Conservation (phyloP, 805 yeast species). For the Kockiozyma suomiensis region DNA sequence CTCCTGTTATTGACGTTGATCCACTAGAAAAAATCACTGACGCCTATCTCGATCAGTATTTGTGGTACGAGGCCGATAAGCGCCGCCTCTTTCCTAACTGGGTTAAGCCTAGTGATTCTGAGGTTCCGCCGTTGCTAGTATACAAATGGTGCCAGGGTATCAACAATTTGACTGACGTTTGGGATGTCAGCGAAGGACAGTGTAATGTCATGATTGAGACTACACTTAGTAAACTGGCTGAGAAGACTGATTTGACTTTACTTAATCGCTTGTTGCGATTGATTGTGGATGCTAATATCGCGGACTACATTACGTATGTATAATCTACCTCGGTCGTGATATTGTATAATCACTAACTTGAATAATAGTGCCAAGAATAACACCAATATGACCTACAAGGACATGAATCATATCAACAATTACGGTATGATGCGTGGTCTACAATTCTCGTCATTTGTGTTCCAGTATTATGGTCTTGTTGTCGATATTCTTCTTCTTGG, state of each 20-base stretch:
- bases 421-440: conserved; percentile 86
- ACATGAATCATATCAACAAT: conserved; percentile 91
- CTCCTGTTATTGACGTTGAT: conserved; percentile 86
- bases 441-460: conserved; percentile 85
- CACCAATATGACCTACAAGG: conserved; percentile 78
- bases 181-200: conserved; percentile 78
- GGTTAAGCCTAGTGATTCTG: conserved; percentile 94
- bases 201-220: conserved; percentile 85
- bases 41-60: conserved; percentile 90
- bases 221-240: conserved; percentile 66
- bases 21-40: conserved; percentile 95
- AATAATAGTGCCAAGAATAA: conserved; percentile 86
- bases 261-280: conserved; percentile 78
- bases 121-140: conserved; percentile 86
- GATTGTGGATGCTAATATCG: conserved; percentile 84
- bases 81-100: conserved; percentile 89
- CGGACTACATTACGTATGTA: conserved; percentile 71
- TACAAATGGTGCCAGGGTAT: conserved; percentile 95
- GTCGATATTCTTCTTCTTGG: conserved; percentile 84
- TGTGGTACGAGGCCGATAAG: conserved; percentile 94
- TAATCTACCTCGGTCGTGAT: too few relatives aligned
- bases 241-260: conserved; percentile 85
- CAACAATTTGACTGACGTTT: conserved; percentile 72
- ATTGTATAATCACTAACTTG: too few relatives aligned
- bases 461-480: conserved; percentile 86